Base-by-base conservation (phyloP, 805 yeast genomes). In the Cyberlindnera mrakii region DNA sequence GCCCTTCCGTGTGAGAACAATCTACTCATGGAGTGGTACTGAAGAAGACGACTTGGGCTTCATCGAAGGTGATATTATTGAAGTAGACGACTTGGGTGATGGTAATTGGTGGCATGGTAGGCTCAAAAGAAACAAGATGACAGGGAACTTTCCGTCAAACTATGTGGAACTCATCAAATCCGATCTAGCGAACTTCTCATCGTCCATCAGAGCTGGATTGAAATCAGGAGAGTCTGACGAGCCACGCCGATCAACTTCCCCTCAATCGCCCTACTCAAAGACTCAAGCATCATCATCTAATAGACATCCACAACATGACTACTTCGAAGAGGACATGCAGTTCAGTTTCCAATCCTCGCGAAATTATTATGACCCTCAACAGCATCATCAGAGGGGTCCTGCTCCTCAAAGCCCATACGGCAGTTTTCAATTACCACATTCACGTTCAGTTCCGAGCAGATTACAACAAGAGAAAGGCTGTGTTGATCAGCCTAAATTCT, bases 1-100 rank as follows among this genome's bases (percentile, higher is more conserved):
- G 15, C 95, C 95, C 4, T 86, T 86, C 62, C 72, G 73, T 57
- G 95, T 83, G 29, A 77, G 77, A 57, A 93, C 99, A 9, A 75
- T 76, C 33, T 91, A 85, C 59, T 87, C 96, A 19, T 90, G 96
- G 96, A 82, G 96, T 17, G 98, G 96, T 14, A 89, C 88, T 56
- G 79, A 85, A 55, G 85, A 81, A 43, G 84, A 85, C 37, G 97
- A 93, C 58, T 70, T 93, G 35, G 98, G 98, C 1, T 93, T 93
- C 60, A 74, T 90, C 17, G 98, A 93, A 65, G 96, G 95, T 40
- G 98, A 93, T 58, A 68, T 86, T 40, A 86, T 93, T 53, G 96
- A 88, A 49, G 95, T 93, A 5, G 75, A 80, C 41, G 72, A 79
- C 46, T 67, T 78, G 10, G 86, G 91, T 4, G 95, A 93, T 58